These are phyloP conservation scores for Crithidia acanthocephali DNA, from an alignment of 208 protist species.

Conservation along the genomic window DNA sequence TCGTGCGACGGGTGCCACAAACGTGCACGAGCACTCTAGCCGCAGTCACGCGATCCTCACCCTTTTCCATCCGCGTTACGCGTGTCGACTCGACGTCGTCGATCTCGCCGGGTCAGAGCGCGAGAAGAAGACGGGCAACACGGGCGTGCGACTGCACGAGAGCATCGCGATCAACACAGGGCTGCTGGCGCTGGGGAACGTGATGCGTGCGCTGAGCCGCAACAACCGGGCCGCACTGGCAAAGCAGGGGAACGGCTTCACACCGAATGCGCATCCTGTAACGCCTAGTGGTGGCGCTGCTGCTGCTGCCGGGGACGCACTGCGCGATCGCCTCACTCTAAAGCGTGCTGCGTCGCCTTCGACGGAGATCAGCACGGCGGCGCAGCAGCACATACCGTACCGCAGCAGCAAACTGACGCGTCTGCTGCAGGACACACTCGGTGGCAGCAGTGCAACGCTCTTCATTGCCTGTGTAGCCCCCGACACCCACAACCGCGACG, in stretches of 20 bases:
- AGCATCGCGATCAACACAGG: conserved; percentile 93
- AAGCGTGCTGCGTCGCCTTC: not conserved
- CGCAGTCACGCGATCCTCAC: conserved; percentile 95
- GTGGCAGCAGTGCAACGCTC: conserved; percentile 84
- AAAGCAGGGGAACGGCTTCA: not conserved
- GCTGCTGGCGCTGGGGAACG: conserved; percentile 93
- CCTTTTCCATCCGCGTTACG: conserved; percentile 67
- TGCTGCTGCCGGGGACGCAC: not conserved
- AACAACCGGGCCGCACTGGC: conserved; percentile 29
- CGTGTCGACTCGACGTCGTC: conserved; percentile 90
- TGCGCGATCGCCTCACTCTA: not conserved
- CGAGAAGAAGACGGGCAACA: conserved; percentile 83
- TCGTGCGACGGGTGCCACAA: conserved; percentile 90
- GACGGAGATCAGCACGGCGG: not conserved
- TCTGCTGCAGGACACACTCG: conserved; percentile 90
- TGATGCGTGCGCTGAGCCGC: conserved; percentile 90
- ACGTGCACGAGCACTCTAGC: conserved; percentile 88
- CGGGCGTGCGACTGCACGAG: conserved; percentile 89
- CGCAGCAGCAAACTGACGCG: conserved; percentile 92
- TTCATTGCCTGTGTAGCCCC: conserved; percentile 90
- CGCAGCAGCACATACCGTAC: conserved; percentile 87
- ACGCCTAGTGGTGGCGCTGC: not conserved
- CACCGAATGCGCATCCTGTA: not conserved
- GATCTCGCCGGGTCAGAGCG: conserved; percentile 94
- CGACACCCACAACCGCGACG: conserved; percentile 72